Percentiles rank a stretch among this genome's conserved stretches.
Conservation (phyloP, 345 rosid genomes). For the Isatis tinctoria region DNA sequence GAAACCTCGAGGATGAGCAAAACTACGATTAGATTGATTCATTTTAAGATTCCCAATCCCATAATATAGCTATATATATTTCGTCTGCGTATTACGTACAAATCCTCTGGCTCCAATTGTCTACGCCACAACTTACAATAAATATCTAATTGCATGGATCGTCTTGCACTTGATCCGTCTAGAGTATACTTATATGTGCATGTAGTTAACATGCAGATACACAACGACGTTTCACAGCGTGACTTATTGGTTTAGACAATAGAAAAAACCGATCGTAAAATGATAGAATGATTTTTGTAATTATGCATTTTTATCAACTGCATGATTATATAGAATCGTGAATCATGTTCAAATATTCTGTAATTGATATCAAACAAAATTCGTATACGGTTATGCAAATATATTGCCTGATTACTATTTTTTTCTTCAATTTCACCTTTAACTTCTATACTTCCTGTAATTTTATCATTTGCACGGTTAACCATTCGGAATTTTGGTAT, state of each 20-base stretch:
- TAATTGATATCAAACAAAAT: neutral
- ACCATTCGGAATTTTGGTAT: neutral
- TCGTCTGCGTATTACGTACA: neutral
- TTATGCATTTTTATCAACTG: neutral
- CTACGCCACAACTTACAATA: neutral
- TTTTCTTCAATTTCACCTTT: neutral
- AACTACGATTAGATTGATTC: conserved; percentile 13
- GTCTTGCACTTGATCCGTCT: conserved; percentile 15
- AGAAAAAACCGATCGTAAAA: neutral
- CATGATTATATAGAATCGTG: neutral
- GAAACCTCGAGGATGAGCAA: conserved; percentile 15
- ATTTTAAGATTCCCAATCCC: conserved; percentile 11
- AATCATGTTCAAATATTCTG: neutral
- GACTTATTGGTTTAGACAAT: neutral
- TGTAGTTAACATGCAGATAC: neutral
- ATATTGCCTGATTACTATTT: neutral
- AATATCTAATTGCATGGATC: conserved; percentile 23
- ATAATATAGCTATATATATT: no score
- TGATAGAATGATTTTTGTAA: neutral
- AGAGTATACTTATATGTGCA: neutral
- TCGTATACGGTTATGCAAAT: neutral
- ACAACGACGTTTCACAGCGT: conserved; percentile 8
- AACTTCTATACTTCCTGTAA: neutral
- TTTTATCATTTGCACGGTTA: neutral
- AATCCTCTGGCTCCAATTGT: conserved; percentile 1